phyloP scores from a whole-genome alignment of 2,329 filamentous ascomycete genomes.

The Seiridium cupressi region DNA sequence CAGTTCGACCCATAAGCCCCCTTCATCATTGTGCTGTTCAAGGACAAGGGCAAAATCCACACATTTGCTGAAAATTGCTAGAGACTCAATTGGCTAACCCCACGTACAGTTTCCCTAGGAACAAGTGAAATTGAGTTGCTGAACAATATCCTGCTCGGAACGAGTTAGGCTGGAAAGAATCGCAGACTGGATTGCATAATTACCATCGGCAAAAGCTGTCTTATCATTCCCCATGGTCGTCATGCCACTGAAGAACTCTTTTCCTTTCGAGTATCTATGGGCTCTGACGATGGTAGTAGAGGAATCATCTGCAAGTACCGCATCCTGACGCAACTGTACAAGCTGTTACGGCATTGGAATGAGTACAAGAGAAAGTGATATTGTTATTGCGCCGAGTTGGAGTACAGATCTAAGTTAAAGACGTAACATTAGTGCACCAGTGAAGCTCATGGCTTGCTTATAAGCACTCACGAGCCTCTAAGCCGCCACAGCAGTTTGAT shows the following conservation, averaged over 20 bases:
- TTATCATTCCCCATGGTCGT: not conserved
- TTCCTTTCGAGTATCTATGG: not conserved
- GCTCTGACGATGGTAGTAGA: not conserved
- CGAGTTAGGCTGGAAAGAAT: not conserved
- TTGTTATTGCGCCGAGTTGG: not conserved
- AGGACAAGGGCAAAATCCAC: not conserved
- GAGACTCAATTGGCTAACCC: not conserved
- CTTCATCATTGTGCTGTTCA: not conserved
- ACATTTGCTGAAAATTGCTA: constrained; percentile 5
- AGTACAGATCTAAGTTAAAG: not conserved
- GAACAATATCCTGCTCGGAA: not conserved
- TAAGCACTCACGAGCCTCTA: not conserved
- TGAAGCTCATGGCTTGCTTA: no score
- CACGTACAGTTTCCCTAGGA: not conserved
- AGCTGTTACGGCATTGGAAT: constrained; percentile 5
- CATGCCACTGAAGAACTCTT: not conserved
- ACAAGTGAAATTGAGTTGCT: not conserved
- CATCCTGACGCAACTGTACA: not conserved
- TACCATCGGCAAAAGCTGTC: not conserved
- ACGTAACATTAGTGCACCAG: not conserved
- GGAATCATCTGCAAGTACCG: not conserved
- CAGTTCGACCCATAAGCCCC: not conserved
- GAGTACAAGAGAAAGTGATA: not conserved
- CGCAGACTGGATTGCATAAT: not conserved
- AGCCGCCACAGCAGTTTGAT: not conserved